These are phyloP conservation scores for Chaetomiaceae sp. DNA, from an alignment of 2,329 filamentous ascomycete genomes.

Conservation along the genomic window DNA sequence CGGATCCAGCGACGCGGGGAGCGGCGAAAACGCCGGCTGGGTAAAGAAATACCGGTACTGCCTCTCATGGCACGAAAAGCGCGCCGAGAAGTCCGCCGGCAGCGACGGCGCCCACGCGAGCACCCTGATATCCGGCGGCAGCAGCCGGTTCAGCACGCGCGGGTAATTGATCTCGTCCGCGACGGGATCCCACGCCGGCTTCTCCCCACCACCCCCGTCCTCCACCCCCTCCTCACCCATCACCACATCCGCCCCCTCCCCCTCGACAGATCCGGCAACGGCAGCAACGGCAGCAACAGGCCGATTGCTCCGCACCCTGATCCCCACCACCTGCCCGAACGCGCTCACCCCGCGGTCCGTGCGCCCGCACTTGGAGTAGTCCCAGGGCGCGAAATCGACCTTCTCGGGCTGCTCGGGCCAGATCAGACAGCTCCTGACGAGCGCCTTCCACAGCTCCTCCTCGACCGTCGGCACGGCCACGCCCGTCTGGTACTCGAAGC, in stretches of 20 bases:
- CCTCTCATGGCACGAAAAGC: conserved; percentile 87
- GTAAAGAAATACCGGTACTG: conserved; percentile 98
- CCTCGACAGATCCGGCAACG: background rate
- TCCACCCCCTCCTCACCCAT: conserved; percentile 11
- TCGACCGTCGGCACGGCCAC: conserved; percentile 78
- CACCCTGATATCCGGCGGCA: conserved; percentile 84
- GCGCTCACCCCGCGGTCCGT: conserved; percentile 93
- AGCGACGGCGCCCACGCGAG: conserved; percentile 89
- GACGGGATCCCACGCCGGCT: conserved; percentile 47
- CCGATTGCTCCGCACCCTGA: conserved; percentile 75
- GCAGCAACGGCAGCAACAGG: conserved; percentile 42
- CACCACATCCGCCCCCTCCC: conserved; percentile 3
- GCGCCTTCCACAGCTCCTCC: conserved; percentile 87
- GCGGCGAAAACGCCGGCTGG: conserved; percentile 76
- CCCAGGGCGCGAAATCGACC: conserved; percentile 76
- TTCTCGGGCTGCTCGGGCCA: conserved; percentile 60
- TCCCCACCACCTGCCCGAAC: conserved; percentile 89
- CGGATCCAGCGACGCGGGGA: conserved; percentile 48
- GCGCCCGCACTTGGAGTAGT: conserved; percentile 92
- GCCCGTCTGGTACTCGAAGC: conserved; percentile 71
- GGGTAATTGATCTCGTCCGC: conserved; percentile 81
- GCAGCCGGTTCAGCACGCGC: conserved; percentile 75
- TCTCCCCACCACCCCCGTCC: conserved; percentile 15
- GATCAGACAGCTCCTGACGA: conserved; percentile 78
- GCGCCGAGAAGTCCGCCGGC: conserved; percentile 76